phyloP scores from a whole-genome alignment of 345 rosid species.

The Pistacia vera region DNA sequence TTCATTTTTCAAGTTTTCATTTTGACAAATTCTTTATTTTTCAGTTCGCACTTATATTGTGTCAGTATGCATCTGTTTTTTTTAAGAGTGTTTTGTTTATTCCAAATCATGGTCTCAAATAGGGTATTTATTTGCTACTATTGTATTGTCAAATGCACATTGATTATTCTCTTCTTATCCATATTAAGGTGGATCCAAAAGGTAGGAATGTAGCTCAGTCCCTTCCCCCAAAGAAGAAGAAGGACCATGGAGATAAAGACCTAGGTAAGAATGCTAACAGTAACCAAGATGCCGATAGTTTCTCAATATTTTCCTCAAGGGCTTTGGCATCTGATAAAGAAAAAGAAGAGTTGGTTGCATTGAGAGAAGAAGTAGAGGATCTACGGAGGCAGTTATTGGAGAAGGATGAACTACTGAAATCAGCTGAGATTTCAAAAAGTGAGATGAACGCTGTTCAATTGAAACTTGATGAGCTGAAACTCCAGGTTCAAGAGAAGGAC shows the following conservation, averaged over 20 bases:
- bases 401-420: constrained; percentile 85
- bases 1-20: background rate
- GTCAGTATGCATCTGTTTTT: background rate
- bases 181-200: constrained; percentile 51
- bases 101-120: background rate
- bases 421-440: constrained; percentile 55
- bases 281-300: constrained; percentile 53
- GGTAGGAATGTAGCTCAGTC: constrained; percentile 68
- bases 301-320: constrained; percentile 48
- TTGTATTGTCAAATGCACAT: background rate
- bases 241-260: constrained; percentile 51
- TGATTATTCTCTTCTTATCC: constrained; percentile 17
- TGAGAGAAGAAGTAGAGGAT: constrained; percentile 77
- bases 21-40: background rate
- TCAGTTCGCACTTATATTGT: background rate
- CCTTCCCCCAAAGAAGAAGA: constrained; percentile 66
- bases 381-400: constrained; percentile 67
- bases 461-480: constrained; percentile 63
- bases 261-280: constrained; percentile 36
- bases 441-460: constrained; percentile 49
- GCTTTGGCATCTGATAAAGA: constrained; percentile 55
- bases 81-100: constrained; percentile 8
- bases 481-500: constrained; percentile 65
- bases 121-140: background rate
- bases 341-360: constrained; percentile 55